These are phyloP conservation scores for Bauhinia variegata DNA, from an alignment of 306 rosid genomes.

Conservation along the genomic window DNA sequence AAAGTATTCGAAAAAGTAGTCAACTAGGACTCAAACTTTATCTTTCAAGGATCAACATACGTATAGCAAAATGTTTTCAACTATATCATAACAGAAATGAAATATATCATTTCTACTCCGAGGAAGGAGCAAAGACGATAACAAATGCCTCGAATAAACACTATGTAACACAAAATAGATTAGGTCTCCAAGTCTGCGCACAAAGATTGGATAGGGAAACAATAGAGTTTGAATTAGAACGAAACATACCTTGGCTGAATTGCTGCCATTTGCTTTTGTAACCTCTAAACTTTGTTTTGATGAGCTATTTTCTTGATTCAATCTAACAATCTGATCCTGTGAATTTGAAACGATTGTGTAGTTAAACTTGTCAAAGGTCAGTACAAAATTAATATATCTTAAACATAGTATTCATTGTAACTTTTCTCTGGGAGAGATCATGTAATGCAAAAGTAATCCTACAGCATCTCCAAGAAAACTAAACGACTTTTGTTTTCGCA, in stretches of 20 bases:
- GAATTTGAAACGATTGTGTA: conserved; percentile 34
- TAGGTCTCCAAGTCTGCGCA: conserved; percentile 2
- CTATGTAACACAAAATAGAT: not conserved
- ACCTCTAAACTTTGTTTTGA: conserved; percentile 71
- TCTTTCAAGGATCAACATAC: conserved; percentile 5
- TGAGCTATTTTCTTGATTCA: conserved; percentile 81
- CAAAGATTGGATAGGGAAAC: not conserved
- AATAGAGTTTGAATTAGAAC: not conserved
- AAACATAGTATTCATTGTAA: too few species aligned
- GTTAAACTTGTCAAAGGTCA: conserved; percentile 33
- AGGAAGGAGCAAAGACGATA: not conserved
- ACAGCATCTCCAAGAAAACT: too few species aligned
- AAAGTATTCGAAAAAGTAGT: conserved; percentile 34
- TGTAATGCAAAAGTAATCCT: too few species aligned
- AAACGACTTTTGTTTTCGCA: too few species aligned
- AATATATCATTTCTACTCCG: conserved; percentile 7
- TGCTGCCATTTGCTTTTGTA: conserved; percentile 49
- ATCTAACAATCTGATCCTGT: conserved; percentile 74
- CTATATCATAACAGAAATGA: not conserved
- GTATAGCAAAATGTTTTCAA: not conserved
- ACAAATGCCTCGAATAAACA: conserved; percentile 7
- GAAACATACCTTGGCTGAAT: conserved; percentile 49
- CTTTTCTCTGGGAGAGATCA: too few species aligned
- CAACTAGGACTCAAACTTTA: conserved; percentile 14
- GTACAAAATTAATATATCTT: not conserved